Conservation (phyloP, 306 rosid species). For the Lablab purpureus region DNA sequence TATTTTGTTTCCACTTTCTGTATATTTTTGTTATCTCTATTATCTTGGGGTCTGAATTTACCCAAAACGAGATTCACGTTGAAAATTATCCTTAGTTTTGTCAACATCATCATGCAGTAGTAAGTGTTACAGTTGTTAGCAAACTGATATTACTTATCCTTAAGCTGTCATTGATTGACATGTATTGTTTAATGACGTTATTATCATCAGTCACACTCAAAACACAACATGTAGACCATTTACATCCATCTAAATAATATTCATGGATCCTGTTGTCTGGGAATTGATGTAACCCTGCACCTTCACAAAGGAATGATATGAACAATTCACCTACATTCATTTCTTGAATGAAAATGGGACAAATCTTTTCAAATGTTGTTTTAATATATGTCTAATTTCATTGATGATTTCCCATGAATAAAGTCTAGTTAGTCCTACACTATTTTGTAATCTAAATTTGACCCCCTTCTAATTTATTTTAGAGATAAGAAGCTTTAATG, state of each 20-base stretch:
- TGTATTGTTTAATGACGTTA: constrained; percentile 12
- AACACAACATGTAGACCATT: constrained; percentile 35
- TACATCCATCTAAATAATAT: neutral
- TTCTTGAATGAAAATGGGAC: constrained; percentile 5
- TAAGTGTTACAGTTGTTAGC: neutral
- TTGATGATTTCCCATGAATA: no score
- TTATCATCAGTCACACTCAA: constrained; percentile 24
- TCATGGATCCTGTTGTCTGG: constrained; percentile 3
- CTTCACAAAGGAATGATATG: neutral
- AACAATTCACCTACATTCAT: neutral
- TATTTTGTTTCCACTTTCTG: no score
- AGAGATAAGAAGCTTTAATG: no score
- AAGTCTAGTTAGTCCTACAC: no score
- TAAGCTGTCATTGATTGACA: constrained; percentile 11
- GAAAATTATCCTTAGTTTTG: neutral
- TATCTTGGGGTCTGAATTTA: neutral
- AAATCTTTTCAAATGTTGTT: neutral
- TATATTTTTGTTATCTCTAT: neutral
- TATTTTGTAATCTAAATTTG: no score
- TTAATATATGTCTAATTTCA: neutral
- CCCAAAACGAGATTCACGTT: neutral
- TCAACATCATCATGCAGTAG: neutral
- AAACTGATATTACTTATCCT: neutral
- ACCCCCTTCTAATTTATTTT: no score
- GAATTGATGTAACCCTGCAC: constrained; percentile 16